A percentile compares a stretch with the other conserved stretches of the same genome.
phyloP scores from a whole-genome alignment of 2,329 filamentous ascomycete species.

The Harringtonia aguacate region DNA sequence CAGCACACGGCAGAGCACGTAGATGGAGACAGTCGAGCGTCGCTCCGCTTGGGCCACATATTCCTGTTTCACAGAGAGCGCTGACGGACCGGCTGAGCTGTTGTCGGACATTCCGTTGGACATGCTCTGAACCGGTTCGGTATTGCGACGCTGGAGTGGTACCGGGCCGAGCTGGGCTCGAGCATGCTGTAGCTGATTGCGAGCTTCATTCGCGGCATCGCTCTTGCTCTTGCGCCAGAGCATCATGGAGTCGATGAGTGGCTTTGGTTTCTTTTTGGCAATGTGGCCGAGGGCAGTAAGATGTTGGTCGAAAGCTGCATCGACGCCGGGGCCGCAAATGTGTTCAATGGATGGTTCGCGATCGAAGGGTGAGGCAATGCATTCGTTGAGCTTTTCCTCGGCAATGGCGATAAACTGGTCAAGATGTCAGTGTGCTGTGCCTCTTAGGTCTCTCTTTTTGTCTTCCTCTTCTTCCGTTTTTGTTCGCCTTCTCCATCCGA shows the following conservation, averaged over 20 bases:
- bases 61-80: conserved; percentile 49
- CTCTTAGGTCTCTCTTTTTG: too few relatives aligned
- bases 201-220: conserved; percentile 67
- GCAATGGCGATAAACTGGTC: conserved; percentile 79
- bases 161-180: conserved; percentile 28
- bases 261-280: conserved; percentile 85
- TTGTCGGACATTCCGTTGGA: conserved; percentile 18
- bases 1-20: conserved; percentile 85
- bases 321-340: conserved; percentile 82
- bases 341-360: conserved; percentile 76
- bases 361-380: conserved; percentile 68
- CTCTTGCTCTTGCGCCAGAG: conserved; percentile 95
- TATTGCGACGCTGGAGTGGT: conserved; percentile 58
- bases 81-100: conserved; percentile 22
- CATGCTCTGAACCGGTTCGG: conserved; percentile 49
- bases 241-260: conserved; percentile 95
- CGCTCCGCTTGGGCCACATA: conserved; percentile 73
- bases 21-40: conserved; percentile 88
- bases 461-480: neutral
- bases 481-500: conserved; percentile 7
- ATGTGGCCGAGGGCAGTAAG: conserved; percentile 91
- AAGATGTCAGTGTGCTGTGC: too few relatives aligned
- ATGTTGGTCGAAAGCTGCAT: conserved; percentile 84
- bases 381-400: conserved; percentile 91
- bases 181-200: conserved; percentile 44